Conservation (phyloP, 2,329 filamentous ascomycete genomes). For the Gyromitra esculenta region DNA sequence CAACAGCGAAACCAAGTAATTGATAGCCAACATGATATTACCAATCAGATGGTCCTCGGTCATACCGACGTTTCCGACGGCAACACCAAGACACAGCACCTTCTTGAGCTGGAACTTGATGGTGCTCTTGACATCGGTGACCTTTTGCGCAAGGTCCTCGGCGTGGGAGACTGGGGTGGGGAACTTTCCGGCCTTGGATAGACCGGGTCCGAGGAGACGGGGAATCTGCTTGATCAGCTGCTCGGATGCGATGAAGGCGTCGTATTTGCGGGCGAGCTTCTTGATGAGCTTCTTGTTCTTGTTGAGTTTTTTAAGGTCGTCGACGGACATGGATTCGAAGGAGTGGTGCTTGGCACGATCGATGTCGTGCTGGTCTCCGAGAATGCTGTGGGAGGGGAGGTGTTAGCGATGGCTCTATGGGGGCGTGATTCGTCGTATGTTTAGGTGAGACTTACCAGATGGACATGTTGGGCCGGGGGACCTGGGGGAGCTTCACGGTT, state of each 20-base stretch:
- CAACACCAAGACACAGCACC: conserved; percentile 99
- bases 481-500: conserved; percentile 91
- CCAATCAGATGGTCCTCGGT: conserved; percentile 91
- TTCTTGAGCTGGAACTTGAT: conserved; percentile 99
- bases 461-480: conserved; percentile 90
- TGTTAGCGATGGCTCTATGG: conserved; percentile 57
- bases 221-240: conserved; percentile 99
- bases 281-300: conserved; percentile 99
- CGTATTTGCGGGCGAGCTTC: conserved; percentile 99
- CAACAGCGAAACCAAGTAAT: conserved; percentile 98
- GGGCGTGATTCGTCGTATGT: background rate
- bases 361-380: conserved; percentile 97
- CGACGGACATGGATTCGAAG: conserved; percentile 96
- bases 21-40: conserved; percentile 99
- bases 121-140: conserved; percentile 99
- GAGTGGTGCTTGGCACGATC: conserved; percentile 99
- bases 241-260: conserved; percentile 98
- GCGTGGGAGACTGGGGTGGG: conserved; percentile 96
- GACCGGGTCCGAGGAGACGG: conserved; percentile 98
- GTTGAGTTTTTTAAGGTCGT: conserved; percentile 99
- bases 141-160: conserved; percentile 92
- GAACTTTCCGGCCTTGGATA: conserved; percentile 99
- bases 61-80: conserved; percentile 98
- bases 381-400: conserved; percentile 69
- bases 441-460: conserved; percentile 70